Evolutionary conservation across 306 rosid species (phyloP).

Genomic region (Arachis hypogaea): DNA sequence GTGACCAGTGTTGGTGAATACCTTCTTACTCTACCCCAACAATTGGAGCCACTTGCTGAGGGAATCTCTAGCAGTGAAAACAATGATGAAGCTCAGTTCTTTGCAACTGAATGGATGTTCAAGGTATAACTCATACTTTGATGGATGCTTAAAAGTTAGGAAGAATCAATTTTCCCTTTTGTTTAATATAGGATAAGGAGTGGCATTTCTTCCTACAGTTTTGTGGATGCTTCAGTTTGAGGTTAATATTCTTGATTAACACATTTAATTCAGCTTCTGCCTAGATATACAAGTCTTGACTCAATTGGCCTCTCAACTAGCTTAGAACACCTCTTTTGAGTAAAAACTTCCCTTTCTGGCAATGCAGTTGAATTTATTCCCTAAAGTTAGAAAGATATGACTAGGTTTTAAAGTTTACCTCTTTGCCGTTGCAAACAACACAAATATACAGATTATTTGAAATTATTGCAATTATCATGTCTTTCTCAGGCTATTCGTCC

Average conservation of each 20-base stretch:
- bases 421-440: slow-evolving; percentile 4
- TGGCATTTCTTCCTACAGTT: slow-evolving; percentile 16
- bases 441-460: slow-evolving; percentile 3
- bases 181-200: slow-evolving; percentile 11
- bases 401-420: slow-evolving; percentile 17
- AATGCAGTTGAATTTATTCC: not conserved
- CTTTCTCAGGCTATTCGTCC: not conserved
- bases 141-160: slow-evolving; percentile 4
- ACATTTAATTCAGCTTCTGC: slow-evolving; percentile 29
- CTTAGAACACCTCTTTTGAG: slow-evolving; percentile 5
- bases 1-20: slow-evolving; percentile 93
- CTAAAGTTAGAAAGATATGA: not conserved
- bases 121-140: slow-evolving; percentile 58
- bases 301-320: slow-evolving; percentile 15
- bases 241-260: slow-evolving; percentile 8
- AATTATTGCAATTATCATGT: not conserved
- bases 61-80: slow-evolving; percentile 81
- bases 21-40: slow-evolving; percentile 96
- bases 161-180: slow-evolving; percentile 10
- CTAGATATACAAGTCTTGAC: slow-evolving; percentile 4
- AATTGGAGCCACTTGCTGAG: slow-evolving; percentile 97
- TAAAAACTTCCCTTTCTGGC: not conserved
- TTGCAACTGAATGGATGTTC: slow-evolving; percentile 99
- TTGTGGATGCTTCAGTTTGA: slow-evolving; percentile 30
- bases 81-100: slow-evolving; percentile 95